phyloP scores from a whole-genome alignment of 805 yeast genomes.

The Saturnispora besseyi region DNA sequence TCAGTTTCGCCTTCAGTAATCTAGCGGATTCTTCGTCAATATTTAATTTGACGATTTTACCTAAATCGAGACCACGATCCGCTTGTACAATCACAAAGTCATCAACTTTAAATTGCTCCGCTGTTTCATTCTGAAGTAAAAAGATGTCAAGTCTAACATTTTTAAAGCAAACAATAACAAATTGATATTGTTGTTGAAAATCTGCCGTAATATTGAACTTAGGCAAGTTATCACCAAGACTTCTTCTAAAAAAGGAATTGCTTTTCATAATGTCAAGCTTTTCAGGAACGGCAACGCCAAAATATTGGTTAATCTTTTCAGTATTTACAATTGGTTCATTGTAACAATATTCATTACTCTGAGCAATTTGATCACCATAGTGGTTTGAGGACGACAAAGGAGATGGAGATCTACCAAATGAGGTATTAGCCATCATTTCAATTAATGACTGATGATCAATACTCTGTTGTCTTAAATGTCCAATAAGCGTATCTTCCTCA shows the following conservation, averaged over 20 bases:
- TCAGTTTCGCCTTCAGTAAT: conserved; percentile 53
- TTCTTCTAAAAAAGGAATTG: conserved; percentile 8
- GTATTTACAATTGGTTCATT: conserved; percentile 23
- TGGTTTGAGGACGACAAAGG: background rate
- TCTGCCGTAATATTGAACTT: background rate
- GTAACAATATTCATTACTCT: conserved; percentile 1
- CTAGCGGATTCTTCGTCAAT: conserved; percentile 61
- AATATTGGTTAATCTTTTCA: conserved; percentile 23
- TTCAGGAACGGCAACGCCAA: conserved; percentile 21
- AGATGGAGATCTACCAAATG: conserved; percentile 1
- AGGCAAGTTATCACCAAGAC: conserved; percentile 4
- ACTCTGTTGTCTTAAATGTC: background rate
- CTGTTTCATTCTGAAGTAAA: conserved; percentile 36
- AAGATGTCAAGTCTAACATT: conserved; percentile 75
- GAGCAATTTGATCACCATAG: background rate
- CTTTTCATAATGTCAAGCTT: conserved; percentile 19
- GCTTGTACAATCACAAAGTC: conserved; percentile 79
- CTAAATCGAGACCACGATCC: conserved; percentile 72
- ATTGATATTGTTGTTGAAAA: conserved; percentile 19
- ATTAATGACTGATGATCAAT: background rate
- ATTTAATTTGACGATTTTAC: conserved; percentile 50
- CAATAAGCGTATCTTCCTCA: background rate
- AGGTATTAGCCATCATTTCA: background rate
- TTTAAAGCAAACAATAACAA: conserved; percentile 67
- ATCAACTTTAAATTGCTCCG: conserved; percentile 35